These are phyloP conservation scores for Botrytis porri DNA, from an alignment of 2,329 filamentous ascomycete genomes.

Conservation along the genomic window DNA sequence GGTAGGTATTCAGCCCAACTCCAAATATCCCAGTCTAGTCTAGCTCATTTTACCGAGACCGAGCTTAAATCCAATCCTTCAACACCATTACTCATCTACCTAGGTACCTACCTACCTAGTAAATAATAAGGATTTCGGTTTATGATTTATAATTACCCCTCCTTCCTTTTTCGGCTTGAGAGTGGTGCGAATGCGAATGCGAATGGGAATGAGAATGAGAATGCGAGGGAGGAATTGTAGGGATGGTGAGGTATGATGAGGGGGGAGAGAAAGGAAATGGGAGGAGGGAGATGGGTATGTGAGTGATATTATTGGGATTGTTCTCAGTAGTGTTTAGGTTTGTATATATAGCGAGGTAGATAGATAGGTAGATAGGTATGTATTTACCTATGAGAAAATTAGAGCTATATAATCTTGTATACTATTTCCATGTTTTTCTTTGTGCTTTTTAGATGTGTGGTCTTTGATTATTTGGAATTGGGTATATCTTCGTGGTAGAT, in stretches of 20 bases:
- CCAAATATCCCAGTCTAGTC: neutral
- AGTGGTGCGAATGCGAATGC: neutral
- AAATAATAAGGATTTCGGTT: neutral
- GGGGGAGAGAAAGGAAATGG: no score
- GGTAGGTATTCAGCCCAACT: no score
- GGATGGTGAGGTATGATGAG: no score
- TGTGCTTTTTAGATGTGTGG: neutral
- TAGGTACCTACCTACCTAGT: no score
- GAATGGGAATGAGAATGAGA: no score
- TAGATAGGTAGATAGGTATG: neutral
- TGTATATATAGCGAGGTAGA: rapidly evolving
- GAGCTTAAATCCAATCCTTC: neutral
- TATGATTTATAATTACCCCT: neutral
- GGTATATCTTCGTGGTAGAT: neutral
- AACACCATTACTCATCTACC: no score
- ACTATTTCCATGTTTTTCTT: rapidly evolving
- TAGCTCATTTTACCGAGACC: neutral
- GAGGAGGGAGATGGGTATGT: rapidly evolving
- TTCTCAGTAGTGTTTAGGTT: neutral
- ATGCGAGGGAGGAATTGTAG: no score
- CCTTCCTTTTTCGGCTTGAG: neutral
- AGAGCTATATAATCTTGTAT: no score
- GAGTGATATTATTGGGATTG: neutral
- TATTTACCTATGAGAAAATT: neutral
- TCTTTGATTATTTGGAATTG: neutral